Conservation (phyloP, 495 filamentous ascomycete species). For the Xylaria palmicola region DNA sequence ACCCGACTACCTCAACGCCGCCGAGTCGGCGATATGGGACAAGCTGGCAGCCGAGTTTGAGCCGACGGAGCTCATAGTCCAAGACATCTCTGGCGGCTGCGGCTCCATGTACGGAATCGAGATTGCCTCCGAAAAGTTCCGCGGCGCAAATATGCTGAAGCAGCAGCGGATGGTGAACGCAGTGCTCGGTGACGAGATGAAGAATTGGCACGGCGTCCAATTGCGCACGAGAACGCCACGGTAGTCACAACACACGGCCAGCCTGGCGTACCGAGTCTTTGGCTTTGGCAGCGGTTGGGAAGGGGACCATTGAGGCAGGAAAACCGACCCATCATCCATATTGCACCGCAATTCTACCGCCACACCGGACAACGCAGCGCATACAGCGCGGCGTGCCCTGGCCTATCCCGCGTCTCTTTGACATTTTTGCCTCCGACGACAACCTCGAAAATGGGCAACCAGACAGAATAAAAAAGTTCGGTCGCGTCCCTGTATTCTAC, state of each 20-base stretch:
- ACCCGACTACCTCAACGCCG: slow-evolving; percentile 40
- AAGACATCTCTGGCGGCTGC: slow-evolving; percentile 76
- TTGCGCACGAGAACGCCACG: slow-evolving; percentile 57
- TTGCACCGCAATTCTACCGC: not conserved
- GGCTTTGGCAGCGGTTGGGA: not conserved
- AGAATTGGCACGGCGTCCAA: slow-evolving; percentile 75
- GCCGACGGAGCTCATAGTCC: slow-evolving; percentile 57
- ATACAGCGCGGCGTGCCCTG: not conserved
- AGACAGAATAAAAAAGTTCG: not conserved
- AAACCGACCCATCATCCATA: not conserved
- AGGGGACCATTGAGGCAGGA: not conserved
- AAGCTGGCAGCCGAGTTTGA: slow-evolving; percentile 39
- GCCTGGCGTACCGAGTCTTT: not conserved
- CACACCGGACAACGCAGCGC: not conserved
- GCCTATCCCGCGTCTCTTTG: not conserved
- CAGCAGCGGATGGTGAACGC: slow-evolving; percentile 72
- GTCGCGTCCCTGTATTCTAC: too few relatives aligned
- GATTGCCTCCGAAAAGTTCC: slow-evolving; percentile 62
- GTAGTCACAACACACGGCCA: not conserved
- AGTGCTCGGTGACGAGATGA: slow-evolving; percentile 65
- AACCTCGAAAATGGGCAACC: not conserved
- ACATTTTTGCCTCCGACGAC: not conserved
- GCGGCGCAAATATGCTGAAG: slow-evolving; percentile 63
- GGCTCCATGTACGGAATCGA: slow-evolving; percentile 78
- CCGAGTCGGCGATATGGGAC: slow-evolving; percentile 49